Percentiles rank a stretch among this genome's conserved stretches.
These are phyloP conservation scores for Labyrinthula sp. DNA, from an alignment of 352 stramenopile species.

Conservation along the genomic window DNA sequence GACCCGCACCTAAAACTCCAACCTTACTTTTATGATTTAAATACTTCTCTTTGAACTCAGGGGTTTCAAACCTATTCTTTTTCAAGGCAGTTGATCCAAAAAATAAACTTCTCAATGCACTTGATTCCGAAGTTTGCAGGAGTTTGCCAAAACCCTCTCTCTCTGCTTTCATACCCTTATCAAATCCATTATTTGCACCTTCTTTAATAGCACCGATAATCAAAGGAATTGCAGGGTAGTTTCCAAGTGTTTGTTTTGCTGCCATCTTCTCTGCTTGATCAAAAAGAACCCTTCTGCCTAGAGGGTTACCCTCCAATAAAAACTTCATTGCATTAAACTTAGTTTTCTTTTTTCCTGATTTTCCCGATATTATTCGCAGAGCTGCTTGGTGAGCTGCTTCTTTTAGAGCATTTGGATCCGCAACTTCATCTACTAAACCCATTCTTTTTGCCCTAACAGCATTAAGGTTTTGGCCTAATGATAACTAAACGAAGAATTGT, in stretches of 20 bases:
- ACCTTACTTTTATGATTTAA: conserved; percentile 56
- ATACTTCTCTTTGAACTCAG: conserved; percentile 41
- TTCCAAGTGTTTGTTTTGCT: conserved; percentile 80
- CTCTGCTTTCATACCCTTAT: conserved; percentile 67
- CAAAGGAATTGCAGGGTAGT: conserved; percentile 78
- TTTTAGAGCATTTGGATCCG: conserved; percentile 65
- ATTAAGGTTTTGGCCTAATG: no score
- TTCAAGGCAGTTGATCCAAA: conserved; percentile 73
- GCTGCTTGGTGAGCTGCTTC: conserved; percentile 62
- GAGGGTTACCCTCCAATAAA: conserved; percentile 74
- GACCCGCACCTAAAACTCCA: conserved; percentile 79
- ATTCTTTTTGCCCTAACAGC: conserved; percentile 86
- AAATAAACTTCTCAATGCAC: conserved; percentile 89
- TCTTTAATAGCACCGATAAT: conserved; percentile 72
- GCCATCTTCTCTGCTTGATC: conserved; percentile 75
- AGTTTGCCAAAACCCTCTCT: conserved; percentile 81
- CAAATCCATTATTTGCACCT: conserved; percentile 51
- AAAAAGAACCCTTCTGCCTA: conserved; percentile 72
- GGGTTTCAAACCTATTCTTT: conserved; percentile 80
- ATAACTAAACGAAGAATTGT: conserved; percentile 62
- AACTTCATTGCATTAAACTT: conserved; percentile 62
- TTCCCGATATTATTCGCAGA: conserved; percentile 60
- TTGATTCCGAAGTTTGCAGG: conserved; percentile 73
- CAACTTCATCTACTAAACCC: conserved; percentile 81
- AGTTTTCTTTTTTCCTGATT: conserved; percentile 55